phyloP scores from a whole-genome alignment of 768 basidiomycete species.

The Terana coerulea region DNA sequence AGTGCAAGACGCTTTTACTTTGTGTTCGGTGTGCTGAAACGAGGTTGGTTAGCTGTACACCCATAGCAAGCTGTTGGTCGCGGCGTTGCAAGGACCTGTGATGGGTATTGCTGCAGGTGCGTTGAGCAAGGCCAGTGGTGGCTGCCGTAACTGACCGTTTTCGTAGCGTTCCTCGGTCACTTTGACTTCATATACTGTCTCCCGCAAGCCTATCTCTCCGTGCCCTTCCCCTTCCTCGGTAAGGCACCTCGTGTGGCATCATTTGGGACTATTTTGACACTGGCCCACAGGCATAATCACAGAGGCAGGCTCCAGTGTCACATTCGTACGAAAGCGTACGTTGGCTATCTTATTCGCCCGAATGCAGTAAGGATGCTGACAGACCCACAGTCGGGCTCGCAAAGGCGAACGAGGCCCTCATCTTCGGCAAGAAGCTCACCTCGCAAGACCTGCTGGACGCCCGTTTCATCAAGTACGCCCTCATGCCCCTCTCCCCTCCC shows the following conservation, averaged over 20 bases:
- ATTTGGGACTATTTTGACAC: background rate
- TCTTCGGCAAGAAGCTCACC: slow-evolving; percentile 65
- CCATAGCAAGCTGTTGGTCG: slow-evolving; percentile 67
- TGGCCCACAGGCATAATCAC: slow-evolving; percentile 49
- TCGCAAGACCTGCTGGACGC: slow-evolving; percentile 53
- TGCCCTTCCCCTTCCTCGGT: slow-evolving; percentile 69
- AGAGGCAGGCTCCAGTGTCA: slow-evolving; percentile 69
- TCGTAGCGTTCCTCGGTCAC: slow-evolving; percentile 58
- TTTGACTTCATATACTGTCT: slow-evolving; percentile 74
- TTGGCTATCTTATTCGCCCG: background rate
- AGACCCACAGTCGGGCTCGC: slow-evolving; percentile 59
- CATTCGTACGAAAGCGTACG: slow-evolving; percentile 63
- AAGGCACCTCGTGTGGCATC: slow-evolving; percentile 4
- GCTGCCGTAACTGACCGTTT: background rate
- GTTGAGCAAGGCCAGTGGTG: background rate
- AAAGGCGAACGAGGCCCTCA: slow-evolving; percentile 66
- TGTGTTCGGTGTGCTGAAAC: background rate
- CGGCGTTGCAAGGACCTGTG: slow-evolving; percentile 71
- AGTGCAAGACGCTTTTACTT: no score
- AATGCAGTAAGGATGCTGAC: no score
- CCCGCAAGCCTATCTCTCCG: slow-evolving; percentile 56
- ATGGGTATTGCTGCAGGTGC: slow-evolving; percentile 71
- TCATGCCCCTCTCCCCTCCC: background rate
- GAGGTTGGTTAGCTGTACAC: slow-evolving; percentile 48
- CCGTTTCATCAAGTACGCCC: slow-evolving; percentile 61